Evolutionary conservation across 164 flowering plant genomes (phyloP).

Genomic region (Kingdonia uniflora): DNA sequence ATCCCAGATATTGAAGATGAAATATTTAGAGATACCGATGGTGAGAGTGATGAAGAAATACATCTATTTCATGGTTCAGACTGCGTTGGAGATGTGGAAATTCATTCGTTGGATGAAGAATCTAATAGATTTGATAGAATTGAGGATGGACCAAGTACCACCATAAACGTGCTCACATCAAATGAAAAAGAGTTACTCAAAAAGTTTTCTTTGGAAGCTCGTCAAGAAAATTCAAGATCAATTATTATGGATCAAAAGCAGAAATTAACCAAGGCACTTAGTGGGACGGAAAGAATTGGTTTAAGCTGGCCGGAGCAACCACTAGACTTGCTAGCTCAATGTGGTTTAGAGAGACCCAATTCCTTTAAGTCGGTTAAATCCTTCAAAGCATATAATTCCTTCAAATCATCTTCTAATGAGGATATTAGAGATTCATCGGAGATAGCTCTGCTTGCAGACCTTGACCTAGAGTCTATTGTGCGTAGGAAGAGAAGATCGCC

Average conservation of each 20-base stretch:
- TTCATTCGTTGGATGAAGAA: conserved; percentile 58
- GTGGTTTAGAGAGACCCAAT: conserved; percentile 42
- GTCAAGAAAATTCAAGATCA: conserved; percentile 19
- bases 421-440: conserved; percentile 25
- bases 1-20: conserved; percentile 60
- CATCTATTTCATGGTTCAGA: conserved; percentile 55
- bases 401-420: conserved; percentile 33
- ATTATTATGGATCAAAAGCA: conserved; percentile 12
- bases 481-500: conserved; percentile 52
- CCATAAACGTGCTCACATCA: background rate
- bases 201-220: conserved; percentile 14
- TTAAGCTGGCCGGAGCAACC: conserved; percentile 94
- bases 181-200: conserved; percentile 9
- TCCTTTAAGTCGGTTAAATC: conserved; percentile 50
- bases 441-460: conserved; percentile 32
- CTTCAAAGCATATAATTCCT: conserved; percentile 46
- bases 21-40: conserved; percentile 42
- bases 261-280: conserved; percentile 41
- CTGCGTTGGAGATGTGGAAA: conserved; percentile 54
- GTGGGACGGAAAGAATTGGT: conserved; percentile 70
- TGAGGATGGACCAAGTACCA: conserved; percentile 7
- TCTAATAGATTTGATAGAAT: conserved; percentile 20
- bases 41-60: conserved; percentile 58
- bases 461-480: conserved; percentile 59
- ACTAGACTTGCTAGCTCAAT: conserved; percentile 46